A percentile compares a stretch with the other conserved stretches of the same genome.
phyloP scores from a whole-genome alignment of 148 eudicot species.

The Amaranthus cruentus region DNA sequence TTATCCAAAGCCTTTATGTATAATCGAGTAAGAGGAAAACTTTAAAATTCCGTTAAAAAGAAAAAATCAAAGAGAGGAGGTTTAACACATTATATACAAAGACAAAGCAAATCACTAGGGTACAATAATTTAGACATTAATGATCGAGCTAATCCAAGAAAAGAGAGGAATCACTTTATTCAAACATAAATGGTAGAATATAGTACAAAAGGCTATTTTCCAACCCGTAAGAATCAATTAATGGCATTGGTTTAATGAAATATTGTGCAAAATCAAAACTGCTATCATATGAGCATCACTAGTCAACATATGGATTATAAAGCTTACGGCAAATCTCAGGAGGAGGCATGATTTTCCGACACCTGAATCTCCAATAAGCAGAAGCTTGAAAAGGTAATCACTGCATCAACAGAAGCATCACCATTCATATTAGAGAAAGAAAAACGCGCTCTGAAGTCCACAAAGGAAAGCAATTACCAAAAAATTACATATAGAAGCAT shows the following conservation, averaged over 20 bases:
- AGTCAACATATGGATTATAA: conserved; percentile 1
- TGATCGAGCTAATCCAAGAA: background rate
- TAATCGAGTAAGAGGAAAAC: no score
- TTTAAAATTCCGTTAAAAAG: no score
- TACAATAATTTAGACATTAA: background rate
- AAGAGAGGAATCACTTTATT: background rate
- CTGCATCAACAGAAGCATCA: conserved; percentile 23
- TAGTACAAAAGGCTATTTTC: background rate
- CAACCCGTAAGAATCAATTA: background rate
- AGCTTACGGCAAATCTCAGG: conserved; percentile 36
- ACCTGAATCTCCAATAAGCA: conserved; percentile 40
- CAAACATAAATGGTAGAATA: background rate
- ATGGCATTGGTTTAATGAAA: background rate
- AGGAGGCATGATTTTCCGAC: conserved; percentile 39
- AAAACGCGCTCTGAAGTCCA: background rate
- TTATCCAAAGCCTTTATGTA: no score
- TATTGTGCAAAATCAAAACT: background rate
- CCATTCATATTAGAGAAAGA: background rate
- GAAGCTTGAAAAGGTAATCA: conserved; percentile 38
- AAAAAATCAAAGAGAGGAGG: background rate
- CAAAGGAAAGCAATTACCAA: background rate
- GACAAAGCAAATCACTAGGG: background rate
- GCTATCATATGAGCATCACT: background rate
- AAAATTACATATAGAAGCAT: conserved; percentile 3
- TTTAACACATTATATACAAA: background rate